Percentiles rank a stretch among this genome's conserved stretches.
Evolutionary conservation across 2,329 filamentous ascomycete species (phyloP).

Genomic region (Monilinia fructigena): DNA sequence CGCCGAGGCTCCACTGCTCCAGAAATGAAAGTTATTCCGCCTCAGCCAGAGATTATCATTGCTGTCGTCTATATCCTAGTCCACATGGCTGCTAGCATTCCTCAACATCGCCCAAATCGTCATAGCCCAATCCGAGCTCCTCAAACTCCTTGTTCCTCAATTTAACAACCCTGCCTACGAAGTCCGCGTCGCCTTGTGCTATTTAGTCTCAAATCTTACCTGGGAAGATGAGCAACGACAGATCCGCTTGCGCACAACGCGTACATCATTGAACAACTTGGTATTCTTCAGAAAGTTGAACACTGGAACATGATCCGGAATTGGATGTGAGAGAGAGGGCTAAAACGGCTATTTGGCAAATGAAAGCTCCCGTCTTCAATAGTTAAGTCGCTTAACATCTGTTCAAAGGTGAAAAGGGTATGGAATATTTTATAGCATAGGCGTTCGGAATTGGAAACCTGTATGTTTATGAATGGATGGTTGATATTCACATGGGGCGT

Average conservation of each 20-base stretch:
- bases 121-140: conserved; percentile 71
- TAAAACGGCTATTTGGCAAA: conserved; percentile 74
- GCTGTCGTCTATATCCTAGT: conserved; percentile 80
- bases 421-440: neutral
- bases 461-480: conserved; percentile 5
- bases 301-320: conserved; percentile 67
- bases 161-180: conserved; percentile 70
- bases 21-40: conserved; percentile 54
- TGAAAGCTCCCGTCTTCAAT: conserved; percentile 44
- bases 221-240: conserved; percentile 77
- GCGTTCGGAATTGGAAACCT: conserved; percentile 6
- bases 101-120: conserved; percentile 75
- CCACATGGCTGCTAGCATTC: conserved; percentile 80
- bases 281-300: conserved; percentile 66
- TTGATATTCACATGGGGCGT: conserved; percentile 1
- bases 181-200: conserved; percentile 76
- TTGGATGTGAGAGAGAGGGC: conserved; percentile 81
- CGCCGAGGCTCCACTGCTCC: conserved; percentile 43
- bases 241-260: conserved; percentile 62
- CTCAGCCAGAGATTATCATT: conserved; percentile 68
- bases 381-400: neutral
- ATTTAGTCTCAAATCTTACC: conserved; percentile 81
- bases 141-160: conserved; percentile 70
- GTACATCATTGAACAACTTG: conserved; percentile 68
- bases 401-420: neutral